These are phyloP conservation scores for Anisodus acutangulus DNA, from an alignment of 257 asterid genomes.

Conservation along the genomic window DNA sequence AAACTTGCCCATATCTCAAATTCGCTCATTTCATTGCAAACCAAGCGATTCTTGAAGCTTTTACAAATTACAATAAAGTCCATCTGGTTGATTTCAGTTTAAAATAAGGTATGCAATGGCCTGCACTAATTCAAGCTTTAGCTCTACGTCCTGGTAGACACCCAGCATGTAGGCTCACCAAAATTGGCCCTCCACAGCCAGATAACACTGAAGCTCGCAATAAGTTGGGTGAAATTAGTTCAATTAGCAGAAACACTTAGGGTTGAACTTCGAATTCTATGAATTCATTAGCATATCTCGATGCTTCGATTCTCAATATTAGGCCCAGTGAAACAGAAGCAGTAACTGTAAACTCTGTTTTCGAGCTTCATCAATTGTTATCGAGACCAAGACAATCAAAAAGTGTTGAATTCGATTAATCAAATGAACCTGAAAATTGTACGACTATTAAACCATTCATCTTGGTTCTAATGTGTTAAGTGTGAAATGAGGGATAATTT, in stretches of 20 bases:
- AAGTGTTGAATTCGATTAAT: slow-evolving; percentile 57
- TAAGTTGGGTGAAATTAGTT: slow-evolving; percentile 82
- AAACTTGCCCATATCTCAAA: slow-evolving; percentile 73
- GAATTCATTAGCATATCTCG: slow-evolving; percentile 71
- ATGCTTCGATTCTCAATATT: slow-evolving; percentile 55
- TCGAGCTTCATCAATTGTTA: slow-evolving; percentile 73
- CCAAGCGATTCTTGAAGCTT: slow-evolving; percentile 78
- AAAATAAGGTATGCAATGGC: slow-evolving; percentile 91
- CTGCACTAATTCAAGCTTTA: slow-evolving; percentile 75
- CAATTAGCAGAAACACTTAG: slow-evolving; percentile 70
- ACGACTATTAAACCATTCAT: slow-evolving; percentile 60
- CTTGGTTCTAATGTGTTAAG: too few species aligned
- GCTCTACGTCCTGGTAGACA: slow-evolving; percentile 77
- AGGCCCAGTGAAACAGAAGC: slow-evolving; percentile 53
- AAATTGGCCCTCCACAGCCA: slow-evolving; percentile 84
- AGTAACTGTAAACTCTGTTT: slow-evolving; percentile 83
- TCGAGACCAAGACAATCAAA: slow-evolving; percentile 58
- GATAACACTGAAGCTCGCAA: slow-evolving; percentile 70
- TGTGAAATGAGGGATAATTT: too few species aligned
- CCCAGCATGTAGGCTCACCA: slow-evolving; percentile 66
- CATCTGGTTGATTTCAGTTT: slow-evolving; percentile 77
- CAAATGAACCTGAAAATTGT: slow-evolving; percentile 62
- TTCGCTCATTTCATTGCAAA: slow-evolving; percentile 88
- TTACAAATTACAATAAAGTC: slow-evolving; percentile 55
- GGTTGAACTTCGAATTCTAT: slow-evolving; percentile 68